These are phyloP conservation scores for Terana coerulea DNA, from an alignment of 768 basidiomycete genomes.

Conservation along the genomic window DNA sequence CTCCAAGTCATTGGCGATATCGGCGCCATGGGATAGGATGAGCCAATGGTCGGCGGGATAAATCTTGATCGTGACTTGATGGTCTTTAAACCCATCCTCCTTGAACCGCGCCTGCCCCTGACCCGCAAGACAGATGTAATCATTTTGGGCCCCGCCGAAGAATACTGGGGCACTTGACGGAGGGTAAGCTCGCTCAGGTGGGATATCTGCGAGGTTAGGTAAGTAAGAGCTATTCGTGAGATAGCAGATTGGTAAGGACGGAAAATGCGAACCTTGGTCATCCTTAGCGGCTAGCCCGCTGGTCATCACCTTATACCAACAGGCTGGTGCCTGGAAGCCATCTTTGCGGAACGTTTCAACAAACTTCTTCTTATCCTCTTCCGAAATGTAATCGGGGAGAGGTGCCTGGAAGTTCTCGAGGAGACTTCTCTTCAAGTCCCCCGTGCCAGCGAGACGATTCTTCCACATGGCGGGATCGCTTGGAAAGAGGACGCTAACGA, in stretches of 20 bases:
- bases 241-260: background rate
- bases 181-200: background rate
- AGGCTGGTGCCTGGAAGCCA: constrained; percentile 32
- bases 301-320: constrained; percentile 33
- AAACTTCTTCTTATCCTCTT: constrained; percentile 29
- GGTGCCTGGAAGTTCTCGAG: constrained; percentile 24
- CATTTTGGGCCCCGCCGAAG: background rate
- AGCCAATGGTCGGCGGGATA: constrained; percentile 5
- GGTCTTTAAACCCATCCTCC: background rate
- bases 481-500: constrained; percentile 32
- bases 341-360: constrained; percentile 25
- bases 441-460: constrained; percentile 32
- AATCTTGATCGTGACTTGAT: background rate
- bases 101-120: background rate
- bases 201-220: background rate
- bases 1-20: background rate
- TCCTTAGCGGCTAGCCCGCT: background rate
- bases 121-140: background rate
- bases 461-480: constrained; percentile 33
- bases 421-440: constrained; percentile 31
- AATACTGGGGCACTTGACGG: background rate
- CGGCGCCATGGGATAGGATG: background rate
- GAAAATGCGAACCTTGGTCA: background rate
- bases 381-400: constrained; percentile 28
- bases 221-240: too few species aligned